Evolutionary conservation across 306 rosid genomes (phyloP).

Genomic region (Vigna angularis): DNA sequence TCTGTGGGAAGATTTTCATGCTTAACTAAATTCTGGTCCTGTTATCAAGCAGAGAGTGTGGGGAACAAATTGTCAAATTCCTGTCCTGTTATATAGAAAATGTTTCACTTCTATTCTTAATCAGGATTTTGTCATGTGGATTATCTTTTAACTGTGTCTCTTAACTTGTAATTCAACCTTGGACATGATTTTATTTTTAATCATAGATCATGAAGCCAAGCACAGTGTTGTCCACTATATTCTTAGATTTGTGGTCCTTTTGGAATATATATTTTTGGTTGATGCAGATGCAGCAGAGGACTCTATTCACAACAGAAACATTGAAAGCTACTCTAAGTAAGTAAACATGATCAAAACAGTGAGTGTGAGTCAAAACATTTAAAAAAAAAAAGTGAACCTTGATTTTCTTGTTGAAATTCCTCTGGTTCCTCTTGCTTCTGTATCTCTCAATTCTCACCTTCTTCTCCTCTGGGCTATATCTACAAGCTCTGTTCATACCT

Average conservation of each 20-base stretch:
- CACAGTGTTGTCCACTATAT: slow-evolving; percentile 37
- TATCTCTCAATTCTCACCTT: slow-evolving; percentile 86
- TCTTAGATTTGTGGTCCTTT: slow-evolving; percentile 28
- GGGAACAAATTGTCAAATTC: slow-evolving; percentile 18
- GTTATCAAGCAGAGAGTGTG: slow-evolving; percentile 4
- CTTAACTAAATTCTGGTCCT: neutral
- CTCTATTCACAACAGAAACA: neutral
- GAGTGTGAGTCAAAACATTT: neutral
- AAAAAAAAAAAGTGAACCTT: slow-evolving; percentile 56
- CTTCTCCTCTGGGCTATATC: slow-evolving; percentile 86
- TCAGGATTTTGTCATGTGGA: neutral
- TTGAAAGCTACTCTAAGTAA: neutral
- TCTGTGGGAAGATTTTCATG: slow-evolving; percentile 8
- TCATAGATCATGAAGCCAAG: neutral
- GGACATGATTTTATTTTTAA: slow-evolving; percentile 3
- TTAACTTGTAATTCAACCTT: neutral
- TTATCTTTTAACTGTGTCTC: slow-evolving; percentile 32
- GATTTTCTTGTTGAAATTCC: slow-evolving; percentile 94
- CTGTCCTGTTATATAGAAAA: slow-evolving; percentile 30
- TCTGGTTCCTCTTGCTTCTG: slow-evolving; percentile 73
- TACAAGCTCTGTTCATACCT: slow-evolving; percentile 82
- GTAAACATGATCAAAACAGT: neutral
- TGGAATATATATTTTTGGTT: slow-evolving; percentile 10
- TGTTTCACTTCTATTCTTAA: slow-evolving; percentile 25
- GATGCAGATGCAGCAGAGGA: neutral